Evolutionary conservation across 2,329 filamentous ascomycete genomes (phyloP), one percentile per base, ranked within the genome.

Genomic region (Aspergillus ustus): DNA sequence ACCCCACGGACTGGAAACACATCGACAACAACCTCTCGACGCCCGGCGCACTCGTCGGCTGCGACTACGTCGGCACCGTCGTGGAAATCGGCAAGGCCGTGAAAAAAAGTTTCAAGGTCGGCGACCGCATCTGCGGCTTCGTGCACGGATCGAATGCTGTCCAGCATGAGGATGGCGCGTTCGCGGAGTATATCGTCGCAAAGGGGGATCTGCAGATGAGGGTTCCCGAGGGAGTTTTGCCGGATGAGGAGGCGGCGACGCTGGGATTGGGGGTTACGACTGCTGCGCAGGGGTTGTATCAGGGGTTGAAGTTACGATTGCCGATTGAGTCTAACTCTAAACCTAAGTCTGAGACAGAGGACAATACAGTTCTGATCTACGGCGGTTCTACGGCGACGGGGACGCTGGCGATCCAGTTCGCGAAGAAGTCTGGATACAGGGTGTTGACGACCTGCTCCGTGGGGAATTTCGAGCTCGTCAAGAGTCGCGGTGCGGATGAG

Each of bases 381-480:
- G 60, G 54, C 11, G 50, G 54, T 3, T 43, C 25, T n/a, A 53
- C 55, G 4, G 50, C 60, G n/a, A 62, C 60, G 11, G 59, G 59
- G 25, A 57, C 59, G 9, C 5, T 57, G 25, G 34, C 48, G 34
- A 31, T 61, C 15, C 59, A 61, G 37, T 22, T 57, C 4, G 34
- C 48, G 20, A 61, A 57, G 37, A 13, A 52, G 59, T 61, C 52
- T 2, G 29, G 49, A 19, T 51, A 29, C 37, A 48, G 52, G 13
- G 50, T 45, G 19, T 28, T 58, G 13, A 53, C 60, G 9, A 58
- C 55, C 15, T 60, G 57, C 52, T 60, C 57, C 20, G 40, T 52
- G 1, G 8, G 20, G 28, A 63, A 66, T 45, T 61, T 61, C 19
- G 57, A 61, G 7, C 60, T 66, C 2, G 63, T 64, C 1, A 43